These are phyloP conservation scores for Fusarium continuum DNA, from an alignment of 2,329 filamentous ascomycete genomes.

Conservation along the genomic window DNA sequence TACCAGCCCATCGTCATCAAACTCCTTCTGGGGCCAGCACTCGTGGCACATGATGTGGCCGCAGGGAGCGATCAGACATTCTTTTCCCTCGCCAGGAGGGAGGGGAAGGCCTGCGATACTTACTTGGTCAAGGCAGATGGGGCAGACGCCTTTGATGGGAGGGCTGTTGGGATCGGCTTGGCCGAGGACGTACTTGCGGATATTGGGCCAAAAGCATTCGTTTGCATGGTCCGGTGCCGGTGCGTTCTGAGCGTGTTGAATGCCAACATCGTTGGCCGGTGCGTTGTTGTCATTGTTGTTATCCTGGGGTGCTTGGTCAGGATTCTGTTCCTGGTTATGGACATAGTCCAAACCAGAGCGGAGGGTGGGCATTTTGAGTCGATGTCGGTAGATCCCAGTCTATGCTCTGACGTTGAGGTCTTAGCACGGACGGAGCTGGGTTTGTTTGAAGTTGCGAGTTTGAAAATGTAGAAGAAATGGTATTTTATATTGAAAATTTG, in stretches of 20 bases:
- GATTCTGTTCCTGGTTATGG: neutral
- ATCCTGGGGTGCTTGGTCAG: neutral
- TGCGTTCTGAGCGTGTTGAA: too few relatives aligned
- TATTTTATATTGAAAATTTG: neutral
- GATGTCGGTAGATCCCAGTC: neutral
- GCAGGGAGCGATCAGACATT: neutral
- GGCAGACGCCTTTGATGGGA: neutral
- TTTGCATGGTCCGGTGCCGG: too few relatives aligned
- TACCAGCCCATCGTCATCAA: neutral
- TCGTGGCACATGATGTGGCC: slow-evolving; percentile 6
- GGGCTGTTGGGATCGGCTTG: neutral
- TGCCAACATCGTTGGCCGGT: neutral
- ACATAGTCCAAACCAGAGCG: neutral
- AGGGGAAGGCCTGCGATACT: neutral
- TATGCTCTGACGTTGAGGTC: neutral
- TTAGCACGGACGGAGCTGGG: neutral
- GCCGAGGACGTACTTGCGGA: neutral
- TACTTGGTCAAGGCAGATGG: neutral
- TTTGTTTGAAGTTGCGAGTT: neutral
- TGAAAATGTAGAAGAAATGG: neutral
- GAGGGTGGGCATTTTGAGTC: neutral
- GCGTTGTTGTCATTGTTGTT: neutral
- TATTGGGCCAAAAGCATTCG: slow-evolving; percentile 3
- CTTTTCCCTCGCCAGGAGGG: neutral
- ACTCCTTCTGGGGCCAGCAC: slow-evolving; percentile 5